Evolutionary conservation across 1,139 yeast species (phyloP), one percentile per base, ranked within the genome.

Genomic region (Blastobotrys arbuscula): DNA sequence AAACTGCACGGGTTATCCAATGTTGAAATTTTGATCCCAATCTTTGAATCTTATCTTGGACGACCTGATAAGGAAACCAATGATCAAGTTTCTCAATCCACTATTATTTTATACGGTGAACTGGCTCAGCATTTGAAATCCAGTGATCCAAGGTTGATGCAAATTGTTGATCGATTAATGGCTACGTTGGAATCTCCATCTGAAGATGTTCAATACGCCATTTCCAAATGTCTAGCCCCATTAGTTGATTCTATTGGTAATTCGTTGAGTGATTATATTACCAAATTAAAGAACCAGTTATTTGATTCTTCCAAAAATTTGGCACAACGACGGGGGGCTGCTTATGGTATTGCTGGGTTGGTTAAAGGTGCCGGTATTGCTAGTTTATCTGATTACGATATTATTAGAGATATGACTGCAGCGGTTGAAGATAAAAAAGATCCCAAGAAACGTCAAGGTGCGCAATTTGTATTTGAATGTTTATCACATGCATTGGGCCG

Each of bases 301-400:
- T 81, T 84, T 59, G 36, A 53, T 18, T 72, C 72, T 4, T 74
- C 76, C 8, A 70, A 73, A 19, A 67, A 73, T 2, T 66, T 75
- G 42, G 79, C 83, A 0, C 72, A 76, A 15, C 79, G 96, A 64
- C 78, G 92, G 57, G 99, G 98, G 61, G 94, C 96, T 1, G 97
- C 98, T 1, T 89, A 86, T 68, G 98, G 97, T 67, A 77, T 92
- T 57, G 86, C 97, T 9, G 98, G 98, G 54, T 69, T 92, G 42
- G 94, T 86, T 12, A 84, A 87, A 62, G 98, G 99, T 52, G 77
- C 80, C 26, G 98, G 97, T 54, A 81, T 94, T 49, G 76, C 80
- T 50, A 76, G 95, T 0, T 70, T 92, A 48, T 76, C 88, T 3
- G 83, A 84, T 44, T 82, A 77, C 61, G 95, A 87, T 59, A 75